These are phyloP conservation scores for Leccinum variabile DNA, from an alignment of 1,284 basidiomycete genomes.

Conservation along the genomic window DNA sequence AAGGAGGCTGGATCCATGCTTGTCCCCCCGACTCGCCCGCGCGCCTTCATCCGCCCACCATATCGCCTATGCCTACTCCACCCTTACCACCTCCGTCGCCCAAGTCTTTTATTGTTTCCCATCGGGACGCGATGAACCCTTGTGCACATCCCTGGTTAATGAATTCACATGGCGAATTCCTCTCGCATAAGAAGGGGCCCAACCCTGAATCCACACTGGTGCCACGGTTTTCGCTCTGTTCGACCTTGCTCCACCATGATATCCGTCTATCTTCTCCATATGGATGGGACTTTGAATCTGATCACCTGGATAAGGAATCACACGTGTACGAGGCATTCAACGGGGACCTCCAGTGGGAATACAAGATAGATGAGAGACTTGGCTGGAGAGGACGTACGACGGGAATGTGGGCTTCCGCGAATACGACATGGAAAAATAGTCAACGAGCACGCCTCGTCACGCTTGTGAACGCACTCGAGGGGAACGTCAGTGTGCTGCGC, in stretches of 20 bases:
- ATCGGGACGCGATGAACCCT: constrained; percentile 58
- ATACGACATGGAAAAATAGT: constrained; percentile 49
- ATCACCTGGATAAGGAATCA: neutral
- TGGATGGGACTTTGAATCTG: constrained; percentile 40
- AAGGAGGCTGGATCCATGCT: constrained; percentile 26
- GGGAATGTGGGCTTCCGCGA: constrained; percentile 51
- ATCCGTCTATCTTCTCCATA: constrained; percentile 55
- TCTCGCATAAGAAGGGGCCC: constrained; percentile 53
- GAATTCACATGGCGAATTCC: constrained; percentile 55
- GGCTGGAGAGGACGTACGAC: constrained; percentile 70
- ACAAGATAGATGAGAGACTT: constrained; percentile 54
- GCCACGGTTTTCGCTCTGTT: constrained; percentile 59
- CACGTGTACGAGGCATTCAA: constrained; percentile 30
- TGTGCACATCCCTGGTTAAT: constrained; percentile 54
- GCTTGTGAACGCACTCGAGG: constrained; percentile 37
- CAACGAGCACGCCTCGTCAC: constrained; percentile 46
- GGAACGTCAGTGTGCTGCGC: constrained; percentile 30
- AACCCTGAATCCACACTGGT: constrained; percentile 45
- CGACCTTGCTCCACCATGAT: constrained; percentile 58
- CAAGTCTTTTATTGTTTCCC: constrained; percentile 58
- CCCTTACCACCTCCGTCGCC: neutral
- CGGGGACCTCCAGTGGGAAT: constrained; percentile 54
- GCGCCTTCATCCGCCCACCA: constrained; percentile 13
- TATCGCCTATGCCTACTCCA: neutral
- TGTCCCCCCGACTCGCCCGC: constrained; percentile 28